These are phyloP conservation scores for Cicer yamashitae DNA, from an alignment of 306 rosid species.

Conservation along the genomic window DNA sequence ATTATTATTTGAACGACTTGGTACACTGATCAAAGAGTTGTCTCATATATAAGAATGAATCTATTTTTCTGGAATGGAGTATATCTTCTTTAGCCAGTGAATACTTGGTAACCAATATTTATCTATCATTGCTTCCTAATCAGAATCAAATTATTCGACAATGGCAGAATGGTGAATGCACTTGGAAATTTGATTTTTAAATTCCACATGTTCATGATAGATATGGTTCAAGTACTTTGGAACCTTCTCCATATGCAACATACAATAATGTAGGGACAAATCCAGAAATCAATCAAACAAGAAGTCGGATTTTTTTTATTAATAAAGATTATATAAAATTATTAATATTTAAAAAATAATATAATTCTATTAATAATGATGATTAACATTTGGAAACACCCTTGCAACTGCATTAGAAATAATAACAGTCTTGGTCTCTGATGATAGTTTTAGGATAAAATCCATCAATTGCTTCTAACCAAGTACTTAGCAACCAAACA, in stretches of 20 bases:
- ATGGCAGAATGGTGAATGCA: not conserved
- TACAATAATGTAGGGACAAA: not conserved
- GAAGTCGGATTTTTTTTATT: no score
- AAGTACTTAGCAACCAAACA: slow-evolving; percentile 16
- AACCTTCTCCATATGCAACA: not conserved
- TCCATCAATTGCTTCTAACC: slow-evolving; percentile 14
- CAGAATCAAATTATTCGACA: not conserved
- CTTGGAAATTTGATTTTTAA: not conserved
- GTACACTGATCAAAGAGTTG: not conserved
- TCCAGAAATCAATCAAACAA: no score
- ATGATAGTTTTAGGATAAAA: not conserved
- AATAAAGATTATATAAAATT: no score
- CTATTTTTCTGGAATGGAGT: not conserved
- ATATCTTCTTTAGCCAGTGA: not conserved
- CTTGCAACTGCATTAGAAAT: not conserved
- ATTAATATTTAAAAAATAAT: no score
- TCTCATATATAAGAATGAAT: not conserved
- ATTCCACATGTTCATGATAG: not conserved
- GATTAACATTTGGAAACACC: not conserved
- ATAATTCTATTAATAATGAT: not conserved
- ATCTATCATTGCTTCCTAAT: slow-evolving; percentile 1
- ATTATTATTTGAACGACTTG: no score
- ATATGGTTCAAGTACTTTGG: not conserved
- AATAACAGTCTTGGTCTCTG: not conserved
- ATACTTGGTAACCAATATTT: not conserved